Evolutionary conservation across 1,284 basidiomycete genomes (phyloP).

Genomic region (Papiliotrema fonsecae): DNA sequence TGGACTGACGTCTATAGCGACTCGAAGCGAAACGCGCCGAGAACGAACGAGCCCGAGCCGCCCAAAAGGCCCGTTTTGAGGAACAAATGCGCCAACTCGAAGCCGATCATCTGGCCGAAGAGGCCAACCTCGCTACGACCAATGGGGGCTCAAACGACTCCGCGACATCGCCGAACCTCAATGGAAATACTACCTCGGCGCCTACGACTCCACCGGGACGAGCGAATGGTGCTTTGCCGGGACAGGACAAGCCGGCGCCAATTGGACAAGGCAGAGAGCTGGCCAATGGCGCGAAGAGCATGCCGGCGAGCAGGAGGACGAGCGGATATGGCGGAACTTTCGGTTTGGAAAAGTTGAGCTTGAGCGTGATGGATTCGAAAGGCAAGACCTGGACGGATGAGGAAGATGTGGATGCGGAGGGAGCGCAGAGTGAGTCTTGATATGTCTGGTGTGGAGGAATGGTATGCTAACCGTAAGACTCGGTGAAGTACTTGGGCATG

Average conservation of each 20-base stretch:
- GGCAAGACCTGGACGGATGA: constrained; percentile 33
- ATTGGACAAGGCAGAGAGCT: constrained; percentile 23
- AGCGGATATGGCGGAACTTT: constrained; percentile 43
- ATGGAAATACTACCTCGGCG: constrained; percentile 32
- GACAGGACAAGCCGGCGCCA: constrained; percentile 20
- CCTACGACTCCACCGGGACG: constrained; percentile 37
- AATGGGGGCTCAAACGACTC: too few relatives aligned
- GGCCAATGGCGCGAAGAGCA: constrained; percentile 47
- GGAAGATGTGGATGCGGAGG: constrained; percentile 44
- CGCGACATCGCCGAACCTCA: constrained; percentile 8
- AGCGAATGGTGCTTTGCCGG: constrained; percentile 1
- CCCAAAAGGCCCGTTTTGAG: constrained; percentile 85
- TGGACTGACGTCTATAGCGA: constrained; percentile 54
- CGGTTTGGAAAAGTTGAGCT: constrained; percentile 48
- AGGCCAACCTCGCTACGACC: constrained; percentile 61
- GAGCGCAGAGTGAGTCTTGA: constrained; percentile 43
- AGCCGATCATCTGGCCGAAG: constrained; percentile 75
- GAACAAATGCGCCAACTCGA: constrained; percentile 89
- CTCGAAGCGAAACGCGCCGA: constrained; percentile 84
- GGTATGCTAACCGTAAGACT: constrained; percentile 39
- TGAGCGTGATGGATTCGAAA: constrained; percentile 40
- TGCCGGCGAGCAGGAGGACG: constrained; percentile 46
- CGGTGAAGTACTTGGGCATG: constrained; percentile 83
- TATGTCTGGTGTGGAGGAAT: not conserved
- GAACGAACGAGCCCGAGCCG: constrained; percentile 74